Conservation (phyloP, 176 grass and related monocot species). For the barley (Hordeum vulgare) region DNA sequence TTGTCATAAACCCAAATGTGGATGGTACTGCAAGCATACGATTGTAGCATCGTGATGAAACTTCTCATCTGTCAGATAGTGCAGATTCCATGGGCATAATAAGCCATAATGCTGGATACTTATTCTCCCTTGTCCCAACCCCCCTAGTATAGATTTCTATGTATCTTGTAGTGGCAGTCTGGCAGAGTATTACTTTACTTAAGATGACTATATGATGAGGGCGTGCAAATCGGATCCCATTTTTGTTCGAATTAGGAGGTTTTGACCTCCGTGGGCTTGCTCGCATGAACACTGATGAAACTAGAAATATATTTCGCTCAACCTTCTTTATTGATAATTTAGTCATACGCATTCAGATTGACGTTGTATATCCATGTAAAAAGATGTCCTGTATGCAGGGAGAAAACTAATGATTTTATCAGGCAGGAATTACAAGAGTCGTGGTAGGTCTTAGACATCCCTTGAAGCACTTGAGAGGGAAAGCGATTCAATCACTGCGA, state of each 20-base stretch:
- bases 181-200: not conserved
- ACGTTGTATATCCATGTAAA: not conserved
- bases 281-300: not conserved
- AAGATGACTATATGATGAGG: not conserved
- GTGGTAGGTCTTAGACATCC: constrained; percentile 83
- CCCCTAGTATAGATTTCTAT: not conserved
- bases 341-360: not conserved
- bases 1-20: not conserved
- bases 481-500: constrained; percentile 71
- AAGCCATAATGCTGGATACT: not conserved
- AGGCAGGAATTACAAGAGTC: constrained; percentile 90
- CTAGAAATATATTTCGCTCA: not conserved
- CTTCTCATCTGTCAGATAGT: not conserved
- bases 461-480: constrained; percentile 74
- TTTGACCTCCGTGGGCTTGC: not conserved
- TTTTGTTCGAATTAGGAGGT: not conserved
- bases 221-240: not conserved
- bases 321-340: not conserved
- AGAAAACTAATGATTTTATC: constrained; percentile 35
- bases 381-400: not conserved
- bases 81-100: not conserved
- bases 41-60: not conserved
- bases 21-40: not conserved
- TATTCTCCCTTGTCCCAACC: not conserved
- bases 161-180: not conserved